Conservation (phyloP, 345 rosid genomes). For the Alliaria petiolata region DNA sequence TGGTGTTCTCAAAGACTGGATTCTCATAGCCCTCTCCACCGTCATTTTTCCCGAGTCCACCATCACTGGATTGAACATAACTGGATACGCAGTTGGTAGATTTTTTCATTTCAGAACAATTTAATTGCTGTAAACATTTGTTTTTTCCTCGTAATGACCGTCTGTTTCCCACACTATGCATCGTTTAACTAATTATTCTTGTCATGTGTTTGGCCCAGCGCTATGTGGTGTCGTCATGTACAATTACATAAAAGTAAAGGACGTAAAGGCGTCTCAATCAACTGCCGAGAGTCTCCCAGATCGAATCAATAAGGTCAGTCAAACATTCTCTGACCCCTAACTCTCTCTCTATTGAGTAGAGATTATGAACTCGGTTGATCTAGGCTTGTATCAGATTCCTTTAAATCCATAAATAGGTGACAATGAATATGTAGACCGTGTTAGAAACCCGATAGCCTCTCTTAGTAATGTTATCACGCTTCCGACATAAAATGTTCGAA, state of each 20-base stretch:
- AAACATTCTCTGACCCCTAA: conserved; percentile 1
- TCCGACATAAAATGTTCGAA: background rate
- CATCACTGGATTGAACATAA: conserved; percentile 88
- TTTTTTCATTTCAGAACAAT: conserved; percentile 5
- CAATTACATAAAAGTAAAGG: conserved; percentile 80
- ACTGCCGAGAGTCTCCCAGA: conserved; percentile 64
- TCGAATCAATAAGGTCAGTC: conserved; percentile 72
- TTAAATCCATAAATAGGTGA: background rate
- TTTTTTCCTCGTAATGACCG: background rate
- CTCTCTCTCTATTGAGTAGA: background rate
- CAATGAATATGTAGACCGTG: background rate
- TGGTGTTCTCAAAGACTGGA: conserved; percentile 97
- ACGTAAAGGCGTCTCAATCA: conserved; percentile 66
- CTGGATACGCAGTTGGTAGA: conserved; percentile 90
- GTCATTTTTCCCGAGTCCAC: conserved; percentile 88
- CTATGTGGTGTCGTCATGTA: conserved; percentile 95
- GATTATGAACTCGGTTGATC: background rate
- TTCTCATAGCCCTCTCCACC: conserved; percentile 89
- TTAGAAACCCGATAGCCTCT: background rate
- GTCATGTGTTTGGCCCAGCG: conserved; percentile 42
- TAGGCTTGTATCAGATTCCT: conserved; percentile 1
- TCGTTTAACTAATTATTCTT: background rate
- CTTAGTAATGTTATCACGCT: background rate
- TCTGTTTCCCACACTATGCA: background rate
- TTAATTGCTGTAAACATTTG: background rate